A percentile compares a stretch with the other conserved stretches of the same genome.
These are phyloP conservation scores for Pseudonectria foliicola DNA, from an alignment of 2,329 filamentous ascomycete species.

Conservation along the genomic window DNA sequence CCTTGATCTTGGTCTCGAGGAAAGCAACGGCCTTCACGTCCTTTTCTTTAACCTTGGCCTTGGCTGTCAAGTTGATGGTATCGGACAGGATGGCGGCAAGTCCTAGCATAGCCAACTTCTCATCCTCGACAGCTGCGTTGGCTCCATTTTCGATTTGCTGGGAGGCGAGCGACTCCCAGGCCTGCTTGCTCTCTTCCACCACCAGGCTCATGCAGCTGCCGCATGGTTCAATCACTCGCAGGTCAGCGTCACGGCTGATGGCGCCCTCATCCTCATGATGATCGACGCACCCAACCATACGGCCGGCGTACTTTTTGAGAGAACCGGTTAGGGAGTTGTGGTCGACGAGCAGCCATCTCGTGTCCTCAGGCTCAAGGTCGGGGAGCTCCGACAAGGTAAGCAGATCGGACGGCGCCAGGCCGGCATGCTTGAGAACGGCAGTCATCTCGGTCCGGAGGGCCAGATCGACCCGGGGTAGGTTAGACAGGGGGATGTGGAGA, in stretches of 20 bases:
- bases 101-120: conserved; percentile 58
- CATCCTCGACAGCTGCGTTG: conserved; percentile 34
- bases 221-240: conserved; percentile 55
- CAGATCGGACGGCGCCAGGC: conserved; percentile 52
- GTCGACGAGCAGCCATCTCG: conserved; percentile 69
- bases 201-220: conserved; percentile 72
- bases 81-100: conserved; percentile 69
- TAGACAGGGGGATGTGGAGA: conserved; percentile 66
- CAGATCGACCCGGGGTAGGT: conserved; percentile 62
- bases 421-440: conserved; percentile 55
- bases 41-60: conserved; percentile 56
- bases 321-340: conserved; percentile 66
- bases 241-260: conserved; percentile 40
- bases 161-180: conserved; percentile 48
- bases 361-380: conserved; percentile 44
- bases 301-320: conserved; percentile 44
- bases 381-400: conserved; percentile 52
- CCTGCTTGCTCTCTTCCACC: conserved; percentile 47
- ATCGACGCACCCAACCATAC: conserved; percentile 63
- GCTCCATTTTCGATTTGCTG: conserved; percentile 12
- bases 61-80: conserved; percentile 56
- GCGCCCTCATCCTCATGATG: conserved; percentile 68
- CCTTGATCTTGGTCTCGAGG: conserved; percentile 44
- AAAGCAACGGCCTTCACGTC: conserved; percentile 53
- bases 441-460: conserved; percentile 65